These are phyloP conservation scores for Pythium oligandrum DNA, from an alignment of 352 stramenopile species.

Conservation along the genomic window DNA sequence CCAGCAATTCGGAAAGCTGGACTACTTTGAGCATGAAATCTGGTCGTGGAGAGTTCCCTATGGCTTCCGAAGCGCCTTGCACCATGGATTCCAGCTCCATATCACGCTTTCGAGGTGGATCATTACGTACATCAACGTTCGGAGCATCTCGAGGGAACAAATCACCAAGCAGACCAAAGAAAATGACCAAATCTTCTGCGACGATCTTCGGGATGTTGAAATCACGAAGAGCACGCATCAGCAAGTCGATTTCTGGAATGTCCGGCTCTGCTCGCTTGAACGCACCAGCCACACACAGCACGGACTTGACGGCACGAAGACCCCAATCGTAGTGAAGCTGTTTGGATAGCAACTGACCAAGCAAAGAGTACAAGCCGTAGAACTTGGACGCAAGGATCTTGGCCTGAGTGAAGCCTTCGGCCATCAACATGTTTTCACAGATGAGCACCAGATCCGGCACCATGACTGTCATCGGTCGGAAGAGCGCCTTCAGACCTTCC, in stretches of 20 bases:
- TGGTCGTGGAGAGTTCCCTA: slow-evolving; percentile 73
- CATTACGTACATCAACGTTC: slow-evolving; percentile 86
- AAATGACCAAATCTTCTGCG: slow-evolving; percentile 92
- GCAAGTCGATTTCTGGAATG: slow-evolving; percentile 89
- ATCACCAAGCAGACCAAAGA: slow-evolving; percentile 93
- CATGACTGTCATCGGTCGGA: slow-evolving; percentile 96
- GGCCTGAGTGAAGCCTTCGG: slow-evolving; percentile 92
- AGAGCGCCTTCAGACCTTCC: slow-evolving; percentile 93
- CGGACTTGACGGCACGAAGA: slow-evolving; percentile 93
- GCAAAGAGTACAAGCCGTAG: slow-evolving; percentile 93
- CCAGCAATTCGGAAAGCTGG: slow-evolving; percentile 92
- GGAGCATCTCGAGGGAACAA: slow-evolving; percentile 89
- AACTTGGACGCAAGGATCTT: slow-evolving; percentile 96
- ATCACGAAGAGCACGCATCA: slow-evolving; percentile 95
- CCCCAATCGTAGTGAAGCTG: slow-evolving; percentile 96
- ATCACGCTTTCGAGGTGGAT: slow-evolving; percentile 90
- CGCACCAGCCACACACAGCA: slow-evolving; percentile 91
- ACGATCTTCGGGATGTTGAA: slow-evolving; percentile 98
- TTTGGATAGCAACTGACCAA: slow-evolving; percentile 92
- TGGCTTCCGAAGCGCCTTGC: slow-evolving; percentile 70
- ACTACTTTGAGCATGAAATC: slow-evolving; percentile 94
- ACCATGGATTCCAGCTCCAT: slow-evolving; percentile 90
- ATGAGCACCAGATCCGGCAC: slow-evolving; percentile 95
- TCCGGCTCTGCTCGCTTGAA: slow-evolving; percentile 94
- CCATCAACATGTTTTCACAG: slow-evolving; percentile 98